Evolutionary conservation across 306 rosid genomes (phyloP).

Genomic region (Purshia tridentata): DNA sequence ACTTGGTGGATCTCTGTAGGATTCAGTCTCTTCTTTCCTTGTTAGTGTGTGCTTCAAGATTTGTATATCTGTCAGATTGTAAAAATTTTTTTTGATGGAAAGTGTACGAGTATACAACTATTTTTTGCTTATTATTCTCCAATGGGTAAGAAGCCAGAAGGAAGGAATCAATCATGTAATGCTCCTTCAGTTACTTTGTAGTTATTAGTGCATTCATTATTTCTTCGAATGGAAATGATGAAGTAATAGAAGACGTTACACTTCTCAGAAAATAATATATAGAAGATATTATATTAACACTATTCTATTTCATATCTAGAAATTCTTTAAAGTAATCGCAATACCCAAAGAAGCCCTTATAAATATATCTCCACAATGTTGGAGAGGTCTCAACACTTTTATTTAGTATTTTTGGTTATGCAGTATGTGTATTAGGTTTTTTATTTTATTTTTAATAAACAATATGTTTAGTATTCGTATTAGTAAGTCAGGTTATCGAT

Average conservation of each 20-base stretch:
- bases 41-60: constrained; percentile 1
- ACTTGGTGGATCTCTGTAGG: background rate
- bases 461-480: too few species aligned
- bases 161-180: constrained; percentile 8
- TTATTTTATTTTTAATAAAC: too few species aligned
- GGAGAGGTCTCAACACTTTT: too few species aligned
- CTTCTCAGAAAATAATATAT: too few species aligned
- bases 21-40: background rate
- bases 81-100: background rate
- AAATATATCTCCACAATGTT: too few species aligned
- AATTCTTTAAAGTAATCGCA: too few species aligned
- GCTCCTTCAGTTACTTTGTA: background rate
- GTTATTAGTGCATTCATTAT: background rate
- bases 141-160: background rate
- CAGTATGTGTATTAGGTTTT: too few species aligned
- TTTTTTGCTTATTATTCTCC: constrained; percentile 4
- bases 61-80: background rate
- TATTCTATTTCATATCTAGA: too few species aligned
- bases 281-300: too few species aligned
- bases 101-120: background rate
- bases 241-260: background rate
- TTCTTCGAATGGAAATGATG: background rate
- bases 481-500: too few species aligned
- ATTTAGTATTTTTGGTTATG: too few species aligned
- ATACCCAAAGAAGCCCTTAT: too few species aligned